A percentile compares a stretch with the other conserved stretches of the same genome.
These are phyloP conservation scores for Lepidopterella palustris DNA, from an alignment of 495 filamentous ascomycete species.

Conservation along the genomic window DNA sequence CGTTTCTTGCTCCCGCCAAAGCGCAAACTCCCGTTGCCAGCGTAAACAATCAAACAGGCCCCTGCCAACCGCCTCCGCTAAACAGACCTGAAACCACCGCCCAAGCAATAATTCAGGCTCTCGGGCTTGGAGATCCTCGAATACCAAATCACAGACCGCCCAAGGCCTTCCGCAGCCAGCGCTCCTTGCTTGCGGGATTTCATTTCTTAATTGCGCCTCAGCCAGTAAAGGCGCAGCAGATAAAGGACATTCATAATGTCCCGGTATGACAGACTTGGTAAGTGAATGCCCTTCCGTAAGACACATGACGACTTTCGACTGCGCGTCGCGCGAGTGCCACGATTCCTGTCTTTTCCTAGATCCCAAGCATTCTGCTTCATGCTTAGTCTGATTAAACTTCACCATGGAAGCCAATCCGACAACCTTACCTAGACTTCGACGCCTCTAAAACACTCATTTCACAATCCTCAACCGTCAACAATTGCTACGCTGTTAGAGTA, in stretches of 20 bases:
- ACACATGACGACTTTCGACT: background rate
- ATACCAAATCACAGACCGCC: background rate
- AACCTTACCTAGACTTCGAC: background rate
- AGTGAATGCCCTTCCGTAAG: background rate
- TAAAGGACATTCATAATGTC: background rate
- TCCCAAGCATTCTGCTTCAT: background rate
- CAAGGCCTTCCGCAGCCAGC: background rate
- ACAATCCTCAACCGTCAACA: background rate
- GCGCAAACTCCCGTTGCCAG: background rate
- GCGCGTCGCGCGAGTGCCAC: background rate
- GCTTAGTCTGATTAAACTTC: background rate
- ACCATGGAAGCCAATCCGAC: background rate
- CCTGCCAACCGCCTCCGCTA: background rate
- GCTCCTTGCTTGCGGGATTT: background rate
- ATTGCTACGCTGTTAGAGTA: constrained; percentile 6
- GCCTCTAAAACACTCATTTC: constrained; percentile 10
- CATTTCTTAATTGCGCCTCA: background rate
- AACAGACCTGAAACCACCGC: constrained; percentile 1
- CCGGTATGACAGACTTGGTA: constrained; percentile 3
- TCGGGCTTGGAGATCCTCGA: too few relatives aligned
- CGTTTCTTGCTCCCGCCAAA: background rate
- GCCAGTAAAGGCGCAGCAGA: background rate
- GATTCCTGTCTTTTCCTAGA: background rate
- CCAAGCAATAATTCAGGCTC: too few relatives aligned
- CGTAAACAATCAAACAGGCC: constrained; percentile 1